Conservation (phyloP, 2,329 filamentous ascomycete species). For the Nemania sp. region DNA sequence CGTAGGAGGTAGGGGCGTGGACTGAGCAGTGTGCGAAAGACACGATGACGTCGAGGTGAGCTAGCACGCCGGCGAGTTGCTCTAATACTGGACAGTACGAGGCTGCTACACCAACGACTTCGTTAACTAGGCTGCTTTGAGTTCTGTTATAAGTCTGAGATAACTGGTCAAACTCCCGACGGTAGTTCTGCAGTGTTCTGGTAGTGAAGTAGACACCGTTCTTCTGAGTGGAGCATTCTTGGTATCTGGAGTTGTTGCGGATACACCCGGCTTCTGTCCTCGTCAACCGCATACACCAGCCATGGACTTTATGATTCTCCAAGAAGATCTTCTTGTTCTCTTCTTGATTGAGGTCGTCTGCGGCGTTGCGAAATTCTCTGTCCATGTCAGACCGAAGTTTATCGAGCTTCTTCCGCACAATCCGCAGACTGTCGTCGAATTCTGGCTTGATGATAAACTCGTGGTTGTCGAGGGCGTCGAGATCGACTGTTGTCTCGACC, state of each 20-base stretch:
- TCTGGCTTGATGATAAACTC: slow-evolving; percentile 99
- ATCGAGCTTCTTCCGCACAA: slow-evolving; percentile 93
- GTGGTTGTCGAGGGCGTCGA: slow-evolving; percentile 94
- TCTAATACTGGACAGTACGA: slow-evolving; percentile 96
- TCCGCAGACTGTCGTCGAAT: slow-evolving; percentile 87
- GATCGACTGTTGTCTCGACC: slow-evolving; percentile 97
- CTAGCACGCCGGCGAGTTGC: slow-evolving; percentile 85
- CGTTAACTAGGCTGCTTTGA: slow-evolving; percentile 88
- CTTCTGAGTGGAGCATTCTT: slow-evolving; percentile 98
- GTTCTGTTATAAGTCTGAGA: slow-evolving; percentile 96
- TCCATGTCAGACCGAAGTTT: slow-evolving; percentile 86
- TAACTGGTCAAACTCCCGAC: slow-evolving; percentile 92
- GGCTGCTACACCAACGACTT: slow-evolving; percentile 92
- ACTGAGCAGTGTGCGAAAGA: slow-evolving; percentile 93
- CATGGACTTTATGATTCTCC: slow-evolving; percentile 94
- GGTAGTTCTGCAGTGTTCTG: slow-evolving; percentile 78
- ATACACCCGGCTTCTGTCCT: slow-evolving; percentile 92
- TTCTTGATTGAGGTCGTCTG: slow-evolving; percentile 87
- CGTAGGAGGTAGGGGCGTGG: slow-evolving; percentile 91
- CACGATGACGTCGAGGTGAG: slow-evolving; percentile 94
- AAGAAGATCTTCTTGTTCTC: slow-evolving; percentile 99
- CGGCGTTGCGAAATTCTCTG: slow-evolving; percentile 80
- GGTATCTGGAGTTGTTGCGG: slow-evolving; percentile 88
- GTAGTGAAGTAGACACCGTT: slow-evolving; percentile 99
- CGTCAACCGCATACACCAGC: slow-evolving; percentile 95